Evolutionary conservation across 2,329 filamentous ascomycete species (phyloP).

Genomic region (Neofusicoccum laricinum): DNA sequence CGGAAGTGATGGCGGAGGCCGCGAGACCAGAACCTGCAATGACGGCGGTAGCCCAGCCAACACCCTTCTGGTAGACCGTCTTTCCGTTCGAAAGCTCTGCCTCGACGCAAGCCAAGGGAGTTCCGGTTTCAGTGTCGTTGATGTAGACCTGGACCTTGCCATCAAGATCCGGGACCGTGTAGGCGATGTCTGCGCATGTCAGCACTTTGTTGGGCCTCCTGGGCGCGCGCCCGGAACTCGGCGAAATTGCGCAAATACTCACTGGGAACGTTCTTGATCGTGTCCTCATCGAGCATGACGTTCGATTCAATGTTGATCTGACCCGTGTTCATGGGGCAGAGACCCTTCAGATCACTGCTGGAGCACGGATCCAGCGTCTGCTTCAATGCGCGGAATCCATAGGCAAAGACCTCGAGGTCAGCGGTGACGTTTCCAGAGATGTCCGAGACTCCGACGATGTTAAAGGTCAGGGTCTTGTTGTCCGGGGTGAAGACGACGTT

Average conservation of each 20-base stretch:
- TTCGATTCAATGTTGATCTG: conserved; percentile 76
- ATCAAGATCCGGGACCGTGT: conserved; percentile 86
- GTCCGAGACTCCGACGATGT: conserved; percentile 78
- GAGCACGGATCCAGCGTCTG: conserved; percentile 73
- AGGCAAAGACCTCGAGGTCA: conserved; percentile 73
- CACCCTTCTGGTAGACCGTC: conserved; percentile 82
- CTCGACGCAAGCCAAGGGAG: conserved; percentile 79
- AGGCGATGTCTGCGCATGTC: conserved; percentile 64
- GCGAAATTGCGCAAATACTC: conserved; percentile 24
- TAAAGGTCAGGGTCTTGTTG: conserved; percentile 69
- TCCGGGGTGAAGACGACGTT: conserved; percentile 75
- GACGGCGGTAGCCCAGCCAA: conserved; percentile 85
- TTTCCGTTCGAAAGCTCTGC: conserved; percentile 86
- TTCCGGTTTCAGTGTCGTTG: conserved; percentile 63
- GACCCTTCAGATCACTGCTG: conserved; percentile 60
- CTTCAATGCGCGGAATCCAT: conserved; percentile 72
- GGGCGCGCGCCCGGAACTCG: neutral
- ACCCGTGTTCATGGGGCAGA: conserved; percentile 89
- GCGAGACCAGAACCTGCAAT: conserved; percentile 81
- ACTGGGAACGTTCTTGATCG: conserved; percentile 67
- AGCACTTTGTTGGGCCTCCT: conserved; percentile 18
- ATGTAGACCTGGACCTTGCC: conserved; percentile 80
- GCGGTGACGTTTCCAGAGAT: conserved; percentile 80
- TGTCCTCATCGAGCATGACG: conserved; percentile 54
- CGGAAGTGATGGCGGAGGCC: conserved; percentile 84